A percentile compares a stretch with the other conserved stretches of the same genome.
Conservation (phyloP, 495 filamentous ascomycete species). For the Aspergillus cristatus region DNA sequence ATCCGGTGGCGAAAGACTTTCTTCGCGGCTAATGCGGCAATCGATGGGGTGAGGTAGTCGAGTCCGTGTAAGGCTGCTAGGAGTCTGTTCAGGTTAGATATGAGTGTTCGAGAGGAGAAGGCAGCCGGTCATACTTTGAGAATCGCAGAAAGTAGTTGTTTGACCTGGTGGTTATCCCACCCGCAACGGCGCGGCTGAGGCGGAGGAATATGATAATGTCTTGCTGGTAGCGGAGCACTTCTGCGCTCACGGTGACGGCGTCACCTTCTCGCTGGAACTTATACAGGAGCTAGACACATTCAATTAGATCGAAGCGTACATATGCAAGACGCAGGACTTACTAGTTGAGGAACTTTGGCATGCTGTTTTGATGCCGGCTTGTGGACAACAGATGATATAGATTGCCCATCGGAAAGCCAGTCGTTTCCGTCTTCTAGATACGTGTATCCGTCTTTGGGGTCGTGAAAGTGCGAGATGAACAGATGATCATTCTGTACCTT, state of each 20-base stretch:
- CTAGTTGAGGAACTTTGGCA: slow-evolving; percentile 14
- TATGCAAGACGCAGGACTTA: slow-evolving; percentile 4
- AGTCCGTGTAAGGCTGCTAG: slow-evolving; percentile 80
- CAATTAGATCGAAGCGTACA: slow-evolving; percentile 1
- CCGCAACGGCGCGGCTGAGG: slow-evolving; percentile 71
- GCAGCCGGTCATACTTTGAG: slow-evolving; percentile 37
- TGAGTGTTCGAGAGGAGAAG: too few relatives aligned
- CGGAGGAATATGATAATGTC: slow-evolving; percentile 81
- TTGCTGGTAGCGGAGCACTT: slow-evolving; percentile 71
- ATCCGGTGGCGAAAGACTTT: slow-evolving; percentile 88
- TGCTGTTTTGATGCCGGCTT: slow-evolving; percentile 15
- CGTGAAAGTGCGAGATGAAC: slow-evolving; percentile 82
- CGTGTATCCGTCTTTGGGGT: slow-evolving; percentile 58
- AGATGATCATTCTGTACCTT: slow-evolving; percentile 64
- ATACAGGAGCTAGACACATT: slow-evolving; percentile 35
- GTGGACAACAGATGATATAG: slow-evolving; percentile 37
- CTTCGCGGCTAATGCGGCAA: slow-evolving; percentile 71
- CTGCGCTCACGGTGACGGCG: slow-evolving; percentile 42
- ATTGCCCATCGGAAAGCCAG: slow-evolving; percentile 38
- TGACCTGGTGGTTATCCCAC: slow-evolving; percentile 66
- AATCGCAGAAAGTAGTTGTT: slow-evolving; percentile 68
- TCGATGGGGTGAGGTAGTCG: slow-evolving; percentile 72
- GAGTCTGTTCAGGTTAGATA: slow-evolving; percentile 15
- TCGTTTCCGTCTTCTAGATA: slow-evolving; percentile 55
- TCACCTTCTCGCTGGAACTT: slow-evolving; percentile 27